A percentile compares a stretch with the other conserved stretches of the same genome.
Evolutionary conservation across 2,329 filamentous ascomycete genomes (phyloP).

Genomic region (Penicillium capsulatum): DNA sequence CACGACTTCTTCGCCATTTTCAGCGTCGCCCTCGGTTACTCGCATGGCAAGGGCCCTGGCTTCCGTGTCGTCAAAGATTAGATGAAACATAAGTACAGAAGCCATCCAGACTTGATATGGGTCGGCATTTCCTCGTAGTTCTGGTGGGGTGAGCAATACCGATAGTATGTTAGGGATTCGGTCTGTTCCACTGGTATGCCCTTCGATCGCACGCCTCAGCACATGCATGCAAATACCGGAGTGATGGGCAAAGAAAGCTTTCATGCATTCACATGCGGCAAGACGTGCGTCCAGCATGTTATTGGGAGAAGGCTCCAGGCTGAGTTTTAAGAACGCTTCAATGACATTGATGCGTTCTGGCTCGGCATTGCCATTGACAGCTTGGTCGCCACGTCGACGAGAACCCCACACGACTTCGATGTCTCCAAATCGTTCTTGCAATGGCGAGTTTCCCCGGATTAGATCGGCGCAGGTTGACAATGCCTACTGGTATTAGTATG

Average conservation of each 20-base stretch:
- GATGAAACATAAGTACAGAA: constrained; percentile 76
- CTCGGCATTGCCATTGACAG: constrained; percentile 41
- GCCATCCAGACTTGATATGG: constrained; percentile 90
- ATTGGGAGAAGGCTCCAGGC: constrained; percentile 62
- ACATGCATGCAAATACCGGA: constrained; percentile 79
- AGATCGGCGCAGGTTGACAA: constrained; percentile 81
- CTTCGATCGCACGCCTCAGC: constrained; percentile 79
- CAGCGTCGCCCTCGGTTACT: constrained; percentile 83
- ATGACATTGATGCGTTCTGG: constrained; percentile 76
- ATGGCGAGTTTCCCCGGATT: constrained; percentile 70
- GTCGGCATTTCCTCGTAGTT: constrained; percentile 62
- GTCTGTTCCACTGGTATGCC: constrained; percentile 70
- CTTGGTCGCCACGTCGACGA: constrained; percentile 7
- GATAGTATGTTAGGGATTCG: constrained; percentile 85
- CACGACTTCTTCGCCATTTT: constrained; percentile 87
- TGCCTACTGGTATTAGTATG: constrained; percentile 42
- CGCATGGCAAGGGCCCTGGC: constrained; percentile 76
- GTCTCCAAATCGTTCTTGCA: constrained; percentile 88
- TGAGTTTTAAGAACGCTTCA: constrained; percentile 81
- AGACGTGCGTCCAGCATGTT: constrained; percentile 74
- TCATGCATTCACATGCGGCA: constrained; percentile 83
- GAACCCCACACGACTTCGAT: constrained; percentile 59
- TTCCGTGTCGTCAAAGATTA: constrained; percentile 73
- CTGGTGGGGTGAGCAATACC: constrained; percentile 67
- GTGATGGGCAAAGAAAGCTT: constrained; percentile 86